These are phyloP conservation scores for Penicillium sp. DNA, from an alignment of 2,329 filamentous ascomycete species.

Conservation along the genomic window DNA sequence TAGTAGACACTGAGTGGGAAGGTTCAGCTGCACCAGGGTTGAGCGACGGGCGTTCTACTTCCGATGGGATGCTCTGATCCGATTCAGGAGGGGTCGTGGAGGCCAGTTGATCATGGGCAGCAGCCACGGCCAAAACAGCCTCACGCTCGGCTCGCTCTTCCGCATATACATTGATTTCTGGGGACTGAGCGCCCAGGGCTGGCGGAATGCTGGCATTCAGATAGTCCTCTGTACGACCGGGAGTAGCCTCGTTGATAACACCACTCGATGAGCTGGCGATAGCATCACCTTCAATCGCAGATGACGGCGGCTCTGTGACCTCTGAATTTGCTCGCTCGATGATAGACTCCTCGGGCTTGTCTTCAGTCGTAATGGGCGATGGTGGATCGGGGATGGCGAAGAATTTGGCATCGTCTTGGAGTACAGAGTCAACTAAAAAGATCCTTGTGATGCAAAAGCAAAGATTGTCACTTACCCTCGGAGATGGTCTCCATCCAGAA, in stretches of 20 bases:
- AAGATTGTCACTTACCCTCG: slow-evolving; percentile 27
- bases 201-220: slow-evolving; percentile 1
- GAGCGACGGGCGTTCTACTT: neutral
- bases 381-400: slow-evolving; percentile 39
- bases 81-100: slow-evolving; percentile 13
- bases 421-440: slow-evolving; percentile 9
- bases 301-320: slow-evolving; percentile 21
- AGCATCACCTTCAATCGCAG: slow-evolving; percentile 21
- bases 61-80: slow-evolving; percentile 6
- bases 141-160: slow-evolving; percentile 26
- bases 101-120: slow-evolving; percentile 29
- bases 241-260: slow-evolving; percentile 1
- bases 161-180: slow-evolving; percentile 11
- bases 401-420: slow-evolving; percentile 33
- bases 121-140: slow-evolving; percentile 29
- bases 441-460: neutral
- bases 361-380: slow-evolving; percentile 19
- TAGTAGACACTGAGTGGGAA: neutral
- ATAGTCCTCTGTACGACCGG: too few species aligned
- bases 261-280: slow-evolving; percentile 31
- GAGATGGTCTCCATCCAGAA: slow-evolving; percentile 43
- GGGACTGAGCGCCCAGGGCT: slow-evolving; percentile 8
- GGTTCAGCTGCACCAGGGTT: neutral
- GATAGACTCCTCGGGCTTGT: slow-evolving; percentile 33
- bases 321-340: slow-evolving; percentile 28